Evolutionary conservation across 148 eudicot species (phyloP).

Genomic region (Arbutus unedo): DNA sequence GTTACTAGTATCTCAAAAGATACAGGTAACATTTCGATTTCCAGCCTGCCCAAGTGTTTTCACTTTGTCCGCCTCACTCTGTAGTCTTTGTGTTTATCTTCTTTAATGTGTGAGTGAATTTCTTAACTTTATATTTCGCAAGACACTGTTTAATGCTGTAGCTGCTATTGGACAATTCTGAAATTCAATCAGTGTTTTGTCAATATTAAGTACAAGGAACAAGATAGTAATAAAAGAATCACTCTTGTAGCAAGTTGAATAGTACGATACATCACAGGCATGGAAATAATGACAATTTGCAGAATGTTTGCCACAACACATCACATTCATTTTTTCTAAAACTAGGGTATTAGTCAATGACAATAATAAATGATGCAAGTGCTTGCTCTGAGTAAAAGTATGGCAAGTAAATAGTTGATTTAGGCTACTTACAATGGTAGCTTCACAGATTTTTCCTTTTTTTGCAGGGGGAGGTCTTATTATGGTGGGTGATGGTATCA

Average conservation of each 20-base stretch:
- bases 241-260: background rate
- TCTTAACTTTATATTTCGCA: background rate
- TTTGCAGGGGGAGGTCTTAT: conserved; percentile 77
- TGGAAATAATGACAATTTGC: background rate
- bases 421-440: conserved; percentile 1
- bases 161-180: background rate
- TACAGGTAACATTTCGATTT: conserved; percentile 41
- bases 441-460: conserved; percentile 8
- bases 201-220: background rate
- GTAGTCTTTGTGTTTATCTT: background rate
- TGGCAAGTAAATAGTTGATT: background rate
- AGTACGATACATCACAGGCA: background rate
- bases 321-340: background rate
- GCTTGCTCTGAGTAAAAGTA: background rate
- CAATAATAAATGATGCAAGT: background rate
- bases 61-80: background rate
- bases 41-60: background rate
- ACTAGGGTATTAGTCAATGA: background rate
- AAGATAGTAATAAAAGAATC: background rate
- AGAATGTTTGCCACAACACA: background rate
- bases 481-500: conserved; percentile 98
- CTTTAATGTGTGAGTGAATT: background rate
- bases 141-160: background rate
- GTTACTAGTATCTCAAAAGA: conserved; percentile 81
- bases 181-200: background rate